phyloP scores from a whole-genome alignment of 257 asterid species.

The Solanum neorickii region DNA sequence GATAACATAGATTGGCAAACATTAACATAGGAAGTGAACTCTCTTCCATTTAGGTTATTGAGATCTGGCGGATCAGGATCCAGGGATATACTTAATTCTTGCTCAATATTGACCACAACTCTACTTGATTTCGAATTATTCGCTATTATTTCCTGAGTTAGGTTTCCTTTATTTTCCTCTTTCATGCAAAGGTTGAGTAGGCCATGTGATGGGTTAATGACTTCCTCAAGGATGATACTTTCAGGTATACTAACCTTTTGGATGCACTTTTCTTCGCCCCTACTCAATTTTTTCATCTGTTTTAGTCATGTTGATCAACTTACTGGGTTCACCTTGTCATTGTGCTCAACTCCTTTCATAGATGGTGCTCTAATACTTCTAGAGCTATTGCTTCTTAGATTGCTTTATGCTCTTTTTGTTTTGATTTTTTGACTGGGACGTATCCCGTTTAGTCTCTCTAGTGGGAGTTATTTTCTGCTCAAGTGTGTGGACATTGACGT shows the following conservation, averaged over 20 bases:
- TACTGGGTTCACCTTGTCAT: neutral
- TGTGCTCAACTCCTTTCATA: neutral
- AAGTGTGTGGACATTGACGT: neutral
- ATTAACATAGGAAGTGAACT: no score
- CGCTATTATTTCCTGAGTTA: no score
- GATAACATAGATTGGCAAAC: no score
- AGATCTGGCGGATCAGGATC: no score
- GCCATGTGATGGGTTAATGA: neutral
- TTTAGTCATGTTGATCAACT: neutral
- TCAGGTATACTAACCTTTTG: no score
- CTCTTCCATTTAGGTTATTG: no score
- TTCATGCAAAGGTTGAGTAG: neutral
- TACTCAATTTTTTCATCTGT: no score
- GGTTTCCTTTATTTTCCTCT: neutral
- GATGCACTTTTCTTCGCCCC: neutral
- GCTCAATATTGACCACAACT: no score
- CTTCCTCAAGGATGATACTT: no score
- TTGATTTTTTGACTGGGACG: neutral
- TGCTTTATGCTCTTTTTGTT: neutral
- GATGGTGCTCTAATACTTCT: neutral
- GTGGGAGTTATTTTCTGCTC: neutral
- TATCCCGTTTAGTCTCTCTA: neutral
- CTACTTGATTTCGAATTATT: no score
- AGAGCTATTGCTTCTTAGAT: neutral
- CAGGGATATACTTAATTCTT: no score